These are phyloP conservation scores for Chrysoporthe deuterocubensis DNA, from an alignment of 2,329 filamentous ascomycete species.

Conservation along the genomic window DNA sequence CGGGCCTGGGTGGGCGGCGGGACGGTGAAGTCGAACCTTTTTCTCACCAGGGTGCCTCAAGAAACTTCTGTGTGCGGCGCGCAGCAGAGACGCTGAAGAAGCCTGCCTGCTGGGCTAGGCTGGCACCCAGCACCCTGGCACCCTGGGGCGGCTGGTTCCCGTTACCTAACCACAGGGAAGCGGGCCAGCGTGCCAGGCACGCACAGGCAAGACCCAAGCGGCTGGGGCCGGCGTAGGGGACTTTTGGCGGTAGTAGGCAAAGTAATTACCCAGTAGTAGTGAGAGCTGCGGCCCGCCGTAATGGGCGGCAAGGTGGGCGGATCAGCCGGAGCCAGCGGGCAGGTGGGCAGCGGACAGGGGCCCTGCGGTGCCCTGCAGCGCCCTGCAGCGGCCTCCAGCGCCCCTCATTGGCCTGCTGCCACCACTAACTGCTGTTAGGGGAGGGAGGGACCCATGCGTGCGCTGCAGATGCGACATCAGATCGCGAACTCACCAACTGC, in stretches of 20 bases:
- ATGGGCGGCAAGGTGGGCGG: background rate
- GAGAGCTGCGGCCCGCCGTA: background rate
- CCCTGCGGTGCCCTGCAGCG: no score
- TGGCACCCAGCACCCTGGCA: no score
- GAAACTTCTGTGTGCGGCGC: no score
- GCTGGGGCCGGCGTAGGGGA: slow-evolving; percentile 2
- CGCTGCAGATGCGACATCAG: slow-evolving; percentile 4
- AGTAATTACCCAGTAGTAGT: background rate
- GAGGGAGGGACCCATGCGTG: background rate
- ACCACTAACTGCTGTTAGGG: background rate
- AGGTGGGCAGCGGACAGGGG: background rate
- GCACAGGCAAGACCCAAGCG: background rate
- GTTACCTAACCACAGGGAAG: background rate
- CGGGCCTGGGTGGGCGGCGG: background rate
- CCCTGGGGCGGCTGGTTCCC: no score
- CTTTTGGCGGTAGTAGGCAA: background rate
- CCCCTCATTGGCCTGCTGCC: background rate
- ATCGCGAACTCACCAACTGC: slow-evolving; percentile 10
- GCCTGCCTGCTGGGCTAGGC: background rate
- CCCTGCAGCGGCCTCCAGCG: no score
- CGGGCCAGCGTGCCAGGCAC: background rate
- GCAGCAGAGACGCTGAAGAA: background rate
- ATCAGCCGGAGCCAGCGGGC: background rate
- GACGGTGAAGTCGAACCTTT: background rate
- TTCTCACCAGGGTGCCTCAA: background rate